Evolutionary conservation across 1,284 basidiomycete genomes (phyloP).

Genomic region (Stygiomarasmius scandens): DNA sequence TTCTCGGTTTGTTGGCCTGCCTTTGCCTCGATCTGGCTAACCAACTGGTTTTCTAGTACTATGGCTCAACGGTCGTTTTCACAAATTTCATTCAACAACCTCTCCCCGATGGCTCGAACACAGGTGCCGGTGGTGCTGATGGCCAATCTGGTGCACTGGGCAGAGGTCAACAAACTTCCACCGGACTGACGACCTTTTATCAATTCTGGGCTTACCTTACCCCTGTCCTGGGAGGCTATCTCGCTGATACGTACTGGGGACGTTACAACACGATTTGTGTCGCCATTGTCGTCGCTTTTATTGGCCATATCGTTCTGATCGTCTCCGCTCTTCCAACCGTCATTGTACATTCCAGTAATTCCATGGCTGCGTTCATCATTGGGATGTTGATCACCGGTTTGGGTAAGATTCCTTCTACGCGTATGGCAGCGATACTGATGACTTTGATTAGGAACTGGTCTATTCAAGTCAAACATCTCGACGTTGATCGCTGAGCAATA

Average conservation of each 20-base stretch:
- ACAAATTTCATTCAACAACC: constrained; percentile 76
- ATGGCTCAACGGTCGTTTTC: constrained; percentile 68
- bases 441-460: constrained; percentile 53
- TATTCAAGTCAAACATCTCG: constrained; percentile 83
- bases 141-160: constrained; percentile 75
- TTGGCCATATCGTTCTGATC: constrained; percentile 78
- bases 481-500: constrained; percentile 84
- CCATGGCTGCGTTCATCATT: constrained; percentile 66
- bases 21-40: not conserved
- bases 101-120: constrained; percentile 66
- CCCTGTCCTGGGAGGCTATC: constrained; percentile 68
- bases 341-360: constrained; percentile 56
- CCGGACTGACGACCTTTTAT: constrained; percentile 70
- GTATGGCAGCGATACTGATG: not conserved
- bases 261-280: constrained; percentile 74
- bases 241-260: constrained; percentile 49
- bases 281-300: constrained; percentile 54
- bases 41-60: constrained; percentile 69
- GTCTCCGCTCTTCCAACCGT: constrained; percentile 72
- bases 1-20: constrained; percentile 8
- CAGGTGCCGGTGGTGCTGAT: constrained; percentile 59
- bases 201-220: constrained; percentile 64
- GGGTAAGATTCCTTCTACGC: not conserved
- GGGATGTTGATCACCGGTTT: constrained; percentile 71
- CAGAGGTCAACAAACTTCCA: constrained; percentile 65